phyloP scores from a whole-genome alignment of 2,329 filamentous ascomycete species.

The Aspergillus melleus region DNA sequence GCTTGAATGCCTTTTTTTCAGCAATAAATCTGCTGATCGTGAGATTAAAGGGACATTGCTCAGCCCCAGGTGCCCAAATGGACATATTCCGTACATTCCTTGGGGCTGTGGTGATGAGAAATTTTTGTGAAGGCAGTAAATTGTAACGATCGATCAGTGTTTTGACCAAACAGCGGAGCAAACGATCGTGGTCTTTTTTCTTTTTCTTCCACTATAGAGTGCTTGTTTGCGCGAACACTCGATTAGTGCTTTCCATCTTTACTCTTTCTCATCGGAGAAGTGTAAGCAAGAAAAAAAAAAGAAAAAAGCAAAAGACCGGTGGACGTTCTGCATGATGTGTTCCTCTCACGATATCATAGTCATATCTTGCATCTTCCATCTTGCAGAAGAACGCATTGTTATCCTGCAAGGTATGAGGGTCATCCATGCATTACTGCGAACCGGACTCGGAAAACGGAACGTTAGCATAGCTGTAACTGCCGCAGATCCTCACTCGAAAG shows the following conservation, averaged over 20 bases:
- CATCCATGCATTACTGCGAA: background rate
- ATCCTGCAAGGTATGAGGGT: background rate
- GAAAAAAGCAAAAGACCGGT: background rate
- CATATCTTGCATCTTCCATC: background rate
- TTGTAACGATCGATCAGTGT: slow-evolving; percentile 1
- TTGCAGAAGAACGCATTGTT: background rate
- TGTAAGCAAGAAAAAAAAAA: background rate
- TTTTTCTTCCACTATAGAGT: background rate
- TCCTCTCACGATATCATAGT: background rate
- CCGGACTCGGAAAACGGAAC: background rate
- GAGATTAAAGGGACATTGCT: slow-evolving; percentile 8
- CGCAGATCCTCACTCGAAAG: background rate
- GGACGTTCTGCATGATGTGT: background rate
- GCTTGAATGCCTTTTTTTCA: slow-evolving; percentile 4
- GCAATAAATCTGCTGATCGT: slow-evolving; percentile 6
- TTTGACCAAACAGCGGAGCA: background rate
- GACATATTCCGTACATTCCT: slow-evolving; percentile 1
- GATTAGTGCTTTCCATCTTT: background rate
- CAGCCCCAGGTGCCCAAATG: background rate
- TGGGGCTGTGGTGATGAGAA: slow-evolving; percentile 2
- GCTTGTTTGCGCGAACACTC: no score
- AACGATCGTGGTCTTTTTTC: background rate
- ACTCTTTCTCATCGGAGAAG: background rate
- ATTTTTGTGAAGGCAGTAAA: slow-evolving; percentile 3
- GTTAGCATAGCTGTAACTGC: background rate